Base-by-base conservation (phyloP, 345 rosid genomes). In the Lumnitzera littorea region DNA sequence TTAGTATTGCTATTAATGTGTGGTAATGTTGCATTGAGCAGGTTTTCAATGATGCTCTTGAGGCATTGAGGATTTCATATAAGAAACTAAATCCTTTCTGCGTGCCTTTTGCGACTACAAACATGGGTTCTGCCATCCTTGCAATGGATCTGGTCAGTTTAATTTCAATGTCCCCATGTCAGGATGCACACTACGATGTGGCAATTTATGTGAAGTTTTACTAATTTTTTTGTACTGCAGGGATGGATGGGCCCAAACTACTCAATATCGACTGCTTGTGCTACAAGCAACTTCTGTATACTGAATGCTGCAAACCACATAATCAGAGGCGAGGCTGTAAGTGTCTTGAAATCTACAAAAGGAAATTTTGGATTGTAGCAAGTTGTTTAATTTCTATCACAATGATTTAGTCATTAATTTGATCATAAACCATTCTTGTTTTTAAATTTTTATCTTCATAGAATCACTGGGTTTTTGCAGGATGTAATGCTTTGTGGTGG, bases 221-320 rank as follows among this genome's bases (percentile, higher is more conserved):
- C 31, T 57, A 2, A 58, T 24, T 47, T 59, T 36, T 72, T 12
- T 15, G 25, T 57, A 16, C 55, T 49, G 67, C 68, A 83, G 88
- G 85, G 84, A 27, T 83, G 88, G 88, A 80, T 73, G 88, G 88
- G 88, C n/a, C 88, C 88, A 54, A 83, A 73, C 69, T 83, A 83
- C 60, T 78, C 88, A 15, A 80, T 78, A 57, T 77, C 88, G 15
- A 73, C 88, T 47, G 83, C 83, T 27, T 83, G 88, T 75, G 81
- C 88, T 53, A 83, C 88, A 13, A 69, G 88, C 77, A 83, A 83
- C 70, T 77, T 53, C 31, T 83, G 88, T 67, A 83, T 83, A 62
- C 57, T 83, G 57, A 78, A 74, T 75, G 84, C 88, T 41, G 88
- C 88, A 46, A 69, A 77, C 68, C 88, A 83, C 53, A 78, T 83